Evolutionary conservation across 768 basidiomycete genomes (phyloP), one percentile per base, ranked within the genome.

Genomic region (Psilocybe tampanensis): DNA sequence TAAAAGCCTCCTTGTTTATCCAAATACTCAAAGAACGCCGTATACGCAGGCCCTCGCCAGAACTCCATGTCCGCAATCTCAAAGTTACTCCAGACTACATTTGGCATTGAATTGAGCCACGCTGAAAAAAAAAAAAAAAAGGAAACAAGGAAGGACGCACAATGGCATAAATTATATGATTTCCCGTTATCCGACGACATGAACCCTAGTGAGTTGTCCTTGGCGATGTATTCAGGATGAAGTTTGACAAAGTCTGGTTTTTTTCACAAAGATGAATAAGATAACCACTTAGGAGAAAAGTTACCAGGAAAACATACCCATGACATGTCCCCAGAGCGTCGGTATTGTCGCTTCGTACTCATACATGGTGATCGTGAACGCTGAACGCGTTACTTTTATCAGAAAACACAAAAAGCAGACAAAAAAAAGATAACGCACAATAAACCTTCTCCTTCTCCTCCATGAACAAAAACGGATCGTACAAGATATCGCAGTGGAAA

Each of bases 271-370:
- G 36, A n/a, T n/a, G 36, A 39, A n/a, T 8, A n/a, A n/a, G 36
- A 39, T 5, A 39, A n/a, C 7, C 4, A 34, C n/a, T n/a, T n/a
- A 15, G 33, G 21, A 49, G 9, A 11, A 52, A 23, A 12, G 42
- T 47, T 21, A 47, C 55, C 59, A 67, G 55, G n/a, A n/a, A 26
- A 9, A 66, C 72, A 3, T 50, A 86, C 89, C 83, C 73, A 83
- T 87, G 32, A 88, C 86, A 12, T 82, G 75, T 3, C 79, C 69
- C 91, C 91, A 94, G 0, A 94, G 74, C 0, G 86, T 86, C 8
- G 85, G 82, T 32, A 93, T 90, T 2, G 91, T 93, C 51, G 83
- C 83, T 47, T 81, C 79, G 61, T 86, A 90, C 66, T 93, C 91
- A 64, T 85, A 88, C 58, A 92, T 76, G 0, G 86, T 82, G 39